Evolutionary conservation across 1,139 yeast genomes (phyloP), one percentile per base, ranked within the genome.

Genomic region (Blastobotrys malaysiensis): DNA sequence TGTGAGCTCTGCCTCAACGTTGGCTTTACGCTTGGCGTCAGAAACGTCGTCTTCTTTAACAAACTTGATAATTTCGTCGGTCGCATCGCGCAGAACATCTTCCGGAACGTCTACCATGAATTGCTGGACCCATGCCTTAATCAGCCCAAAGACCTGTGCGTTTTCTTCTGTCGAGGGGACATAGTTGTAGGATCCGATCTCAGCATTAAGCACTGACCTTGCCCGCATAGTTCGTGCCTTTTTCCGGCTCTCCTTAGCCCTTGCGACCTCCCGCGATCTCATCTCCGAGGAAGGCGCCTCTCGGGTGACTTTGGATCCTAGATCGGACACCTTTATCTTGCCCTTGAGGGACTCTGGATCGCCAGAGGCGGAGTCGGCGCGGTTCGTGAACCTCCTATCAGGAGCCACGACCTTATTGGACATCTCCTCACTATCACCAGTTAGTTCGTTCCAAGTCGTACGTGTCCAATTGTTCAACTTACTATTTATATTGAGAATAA

Each of bases 341-440:
- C 96, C 96, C 5, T 76, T 79, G 64, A 89, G 72, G 0, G 95
- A 83, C 52, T 80, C 80, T 0, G 96, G 96, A 49, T 78, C 81
- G 14, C 85, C 82, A 49, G 75, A 67, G 13, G 80, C 81, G 51
- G 71, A 74, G 43, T 73, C 72, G 3, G 74, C 68, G 16, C 74
- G 66, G 44, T 70, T 73, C 45, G 81, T 63, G 50, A 77, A 70
- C 52, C 83, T 68, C 56, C 79, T 75, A 62, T 83, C 88, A 59
- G 80, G 78, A 58, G 79, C 76, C 39, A 84, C 76, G 61, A 87
- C 91, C 73, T 84, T 84, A 65, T 84, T 87, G 54, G 95, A 80
- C 89, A 87, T 66, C 45, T 58, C 67, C 54, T 65, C 68, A 61
- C 69, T 66, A 51, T 36, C 18, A 14, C 11, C 5, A 14, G 39